Base-by-base conservation (phyloP, 2,329 filamentous ascomycete species). In the Talaromyces albobiverticillius region DNA sequence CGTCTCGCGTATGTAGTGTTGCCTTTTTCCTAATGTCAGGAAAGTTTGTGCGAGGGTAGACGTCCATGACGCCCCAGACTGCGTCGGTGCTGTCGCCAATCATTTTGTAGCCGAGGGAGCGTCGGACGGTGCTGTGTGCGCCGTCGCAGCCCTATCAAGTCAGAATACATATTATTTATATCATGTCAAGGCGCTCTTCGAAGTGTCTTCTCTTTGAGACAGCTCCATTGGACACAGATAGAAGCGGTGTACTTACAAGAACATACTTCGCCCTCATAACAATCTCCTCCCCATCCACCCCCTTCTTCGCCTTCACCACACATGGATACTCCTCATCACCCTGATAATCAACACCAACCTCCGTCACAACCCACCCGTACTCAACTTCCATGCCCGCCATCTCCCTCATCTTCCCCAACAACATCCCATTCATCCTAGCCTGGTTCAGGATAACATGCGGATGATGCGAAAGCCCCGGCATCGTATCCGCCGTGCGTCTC, bases 91-190 rank as follows among this genome's bases (percentile, higher is more conserved):
- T 77, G 48, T 84, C 82, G 4, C 82, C 82, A 45, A 81, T 73
- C 48, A 85, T 72, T 23, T 79, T 73, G 29, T 82, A 79, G 0
- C 81, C 80, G 1, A 88, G 71, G 51, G 82, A 76, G 51, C 77
- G 75, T 38, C 86, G 72, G 0, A 82, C 83, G 82, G 84, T 87
- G 54, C 80, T 84, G 61, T 86, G 84, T 0, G 86, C 86, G 0
- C 86, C 86, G 58, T 89, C 86, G 42, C 82, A 85, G 14, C 72
- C 78, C 52, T 53, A 4, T 36, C n/a, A 22, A 36, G n/a, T 48
- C 31, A 48, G 25, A 46, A 5, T 14, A 14, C 11, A 14, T 16
- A 36, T 6, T 29, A 10, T 10, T 29, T 29, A 5, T 29, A 29
- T 5, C 26, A 29, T 10, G 10, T 6, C 10, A 29, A 10, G 10